These are phyloP conservation scores for Cutaneotrichosporon daszewskae DNA, from an alignment of 1,284 basidiomycete genomes.

Conservation along the genomic window DNA sequence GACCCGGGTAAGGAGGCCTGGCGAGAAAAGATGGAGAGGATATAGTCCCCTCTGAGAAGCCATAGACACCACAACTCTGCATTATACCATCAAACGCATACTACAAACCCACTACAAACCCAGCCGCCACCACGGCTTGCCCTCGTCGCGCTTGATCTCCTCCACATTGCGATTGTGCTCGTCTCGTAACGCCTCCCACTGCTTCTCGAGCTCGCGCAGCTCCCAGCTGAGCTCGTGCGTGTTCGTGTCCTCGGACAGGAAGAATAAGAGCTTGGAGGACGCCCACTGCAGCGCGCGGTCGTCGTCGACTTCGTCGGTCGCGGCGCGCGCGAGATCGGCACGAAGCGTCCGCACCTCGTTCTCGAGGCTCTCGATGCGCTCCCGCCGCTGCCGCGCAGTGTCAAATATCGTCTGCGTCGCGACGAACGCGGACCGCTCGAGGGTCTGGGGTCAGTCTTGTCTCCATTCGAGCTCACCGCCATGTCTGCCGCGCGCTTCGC, in stretches of 20 bases:
- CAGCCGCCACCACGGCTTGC: constrained; percentile 3
- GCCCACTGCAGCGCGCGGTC: constrained; percentile 25
- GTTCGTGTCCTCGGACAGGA: constrained; percentile 35
- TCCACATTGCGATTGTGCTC: constrained; percentile 5
- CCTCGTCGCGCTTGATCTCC: background rate
- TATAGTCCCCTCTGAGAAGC: constrained; percentile 6
- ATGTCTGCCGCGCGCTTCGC: constrained; percentile 29
- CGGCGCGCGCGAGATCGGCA: constrained; percentile 14
- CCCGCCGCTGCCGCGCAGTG: constrained; percentile 16
- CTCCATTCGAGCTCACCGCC: constrained; percentile 20
- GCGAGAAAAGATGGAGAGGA: constrained; percentile 3
- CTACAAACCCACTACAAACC: background rate
- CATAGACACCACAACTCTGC: constrained; percentile 5
- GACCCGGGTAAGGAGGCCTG: background rate
- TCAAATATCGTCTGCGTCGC: constrained; percentile 27
- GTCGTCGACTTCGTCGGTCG: constrained; percentile 22
- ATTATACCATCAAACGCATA: constrained; percentile 3
- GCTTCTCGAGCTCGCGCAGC: constrained; percentile 29
- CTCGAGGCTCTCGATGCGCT: constrained; percentile 18
- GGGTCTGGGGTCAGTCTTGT: background rate
- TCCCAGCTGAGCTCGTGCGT: constrained; percentile 30
- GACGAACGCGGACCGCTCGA: constrained; percentile 20
- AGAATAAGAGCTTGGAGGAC: constrained; percentile 31
- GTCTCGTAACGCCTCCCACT: constrained; percentile 28
- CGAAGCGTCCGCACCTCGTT: constrained; percentile 14